phyloP scores from a whole-genome alignment of 2,329 filamentous ascomycete species.

The Chaetomiaceae sp. region DNA sequence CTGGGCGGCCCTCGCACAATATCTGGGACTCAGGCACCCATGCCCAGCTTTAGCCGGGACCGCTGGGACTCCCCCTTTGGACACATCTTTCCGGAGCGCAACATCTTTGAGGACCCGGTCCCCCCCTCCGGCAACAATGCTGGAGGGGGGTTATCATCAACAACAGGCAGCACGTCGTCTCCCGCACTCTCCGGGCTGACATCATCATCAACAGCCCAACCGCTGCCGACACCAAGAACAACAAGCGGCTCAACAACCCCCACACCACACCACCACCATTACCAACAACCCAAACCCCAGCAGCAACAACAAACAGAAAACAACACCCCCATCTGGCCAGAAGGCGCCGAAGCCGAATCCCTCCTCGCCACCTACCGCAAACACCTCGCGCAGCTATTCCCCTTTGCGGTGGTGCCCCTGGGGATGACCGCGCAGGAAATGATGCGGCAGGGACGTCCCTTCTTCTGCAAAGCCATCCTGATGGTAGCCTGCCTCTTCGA shows the following conservation, averaged over 20 bases:
- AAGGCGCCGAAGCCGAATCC: slow-evolving; percentile 36
- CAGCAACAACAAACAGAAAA: background rate
- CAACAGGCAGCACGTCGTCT: background rate
- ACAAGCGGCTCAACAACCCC: background rate
- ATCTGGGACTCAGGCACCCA: background rate
- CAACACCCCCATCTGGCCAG: slow-evolving; percentile 37
- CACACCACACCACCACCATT: background rate
- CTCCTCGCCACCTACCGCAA: slow-evolving; percentile 36
- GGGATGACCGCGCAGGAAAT: slow-evolving; percentile 34
- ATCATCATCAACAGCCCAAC: background rate
- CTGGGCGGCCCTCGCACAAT: background rate
- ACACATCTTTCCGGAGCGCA: slow-evolving; percentile 33
- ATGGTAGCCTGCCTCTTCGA: slow-evolving; percentile 40
- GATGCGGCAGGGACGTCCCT: slow-evolving; percentile 37
- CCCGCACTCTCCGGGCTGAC: background rate
- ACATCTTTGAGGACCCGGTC: background rate
- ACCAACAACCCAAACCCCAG: background rate
- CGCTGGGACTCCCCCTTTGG: slow-evolving; percentile 26
- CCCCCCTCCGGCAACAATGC: background rate
- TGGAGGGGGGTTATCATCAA: background rate
- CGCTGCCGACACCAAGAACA: too few species aligned
- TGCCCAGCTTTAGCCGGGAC: slow-evolving; percentile 4
- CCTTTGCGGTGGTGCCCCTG: slow-evolving; percentile 41
- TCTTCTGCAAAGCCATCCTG: slow-evolving; percentile 48
- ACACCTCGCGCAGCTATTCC: slow-evolving; percentile 36